Evolutionary conservation across 108 stramenopile species (phyloP).

Genomic region (Nannochloropsis gaditana): DNA sequence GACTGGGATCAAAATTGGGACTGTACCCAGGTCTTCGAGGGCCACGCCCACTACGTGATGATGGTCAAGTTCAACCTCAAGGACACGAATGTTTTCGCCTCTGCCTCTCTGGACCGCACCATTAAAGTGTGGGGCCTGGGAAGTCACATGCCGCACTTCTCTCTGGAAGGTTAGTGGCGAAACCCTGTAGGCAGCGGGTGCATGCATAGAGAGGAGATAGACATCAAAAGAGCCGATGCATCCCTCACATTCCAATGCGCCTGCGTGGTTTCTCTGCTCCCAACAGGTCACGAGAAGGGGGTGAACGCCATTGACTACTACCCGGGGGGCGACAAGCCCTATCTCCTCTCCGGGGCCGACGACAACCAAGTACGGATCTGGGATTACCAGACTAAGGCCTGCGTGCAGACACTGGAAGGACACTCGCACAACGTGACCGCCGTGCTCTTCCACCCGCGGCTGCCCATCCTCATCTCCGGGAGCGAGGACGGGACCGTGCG

Average conservation of each 20-base stretch:
- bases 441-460: conserved; percentile 95
- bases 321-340: conserved; percentile 97
- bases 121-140: conserved; percentile 95
- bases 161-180: conserved; percentile 67
- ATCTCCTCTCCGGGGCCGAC: conserved; percentile 88
- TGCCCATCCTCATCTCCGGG: conserved; percentile 92
- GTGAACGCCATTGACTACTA: conserved; percentile 99
- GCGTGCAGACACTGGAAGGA: conserved; percentile 92
- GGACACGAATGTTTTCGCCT: conserved; percentile 97
- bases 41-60: conserved; percentile 99
- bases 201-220: not conserved
- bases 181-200: not conserved
- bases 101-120: conserved; percentile 86
- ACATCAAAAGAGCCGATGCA: not conserved
- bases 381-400: conserved; percentile 67
- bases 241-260: not conserved
- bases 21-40: conserved; percentile 87
- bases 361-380: conserved; percentile 96
- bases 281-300: conserved; percentile 79
- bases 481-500: conserved; percentile 97
- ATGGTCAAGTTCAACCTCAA: conserved; percentile 98
- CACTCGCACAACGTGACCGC: conserved; percentile 95
- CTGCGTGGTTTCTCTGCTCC: not conserved
- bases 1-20: conserved; percentile 94
- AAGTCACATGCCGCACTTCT: conserved; percentile 81